Evolutionary conservation across 1,284 basidiomycete genomes (phyloP).

Genomic region (Bjerkandera adusta): DNA sequence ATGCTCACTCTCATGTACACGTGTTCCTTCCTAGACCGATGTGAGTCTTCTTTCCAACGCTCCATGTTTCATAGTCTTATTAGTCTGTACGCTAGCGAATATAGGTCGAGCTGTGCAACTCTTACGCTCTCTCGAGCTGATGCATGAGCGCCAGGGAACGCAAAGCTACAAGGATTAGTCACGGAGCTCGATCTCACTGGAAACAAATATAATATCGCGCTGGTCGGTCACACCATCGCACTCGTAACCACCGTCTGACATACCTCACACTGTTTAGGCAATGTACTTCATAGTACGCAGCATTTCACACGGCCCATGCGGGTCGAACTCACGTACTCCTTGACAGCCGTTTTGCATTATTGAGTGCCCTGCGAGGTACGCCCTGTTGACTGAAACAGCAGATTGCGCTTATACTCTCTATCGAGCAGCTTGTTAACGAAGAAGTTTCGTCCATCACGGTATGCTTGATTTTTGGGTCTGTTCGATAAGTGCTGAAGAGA

Average conservation of each 20-base stretch:
- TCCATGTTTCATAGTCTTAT: background rate
- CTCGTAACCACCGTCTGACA: background rate
- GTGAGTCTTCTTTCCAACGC: conserved; percentile 29
- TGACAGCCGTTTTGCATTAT: conserved; percentile 60
- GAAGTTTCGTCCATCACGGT: conserved; percentile 32
- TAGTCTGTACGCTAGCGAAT: conserved; percentile 15
- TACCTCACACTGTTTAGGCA: conserved; percentile 38
- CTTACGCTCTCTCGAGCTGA: background rate
- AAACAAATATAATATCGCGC: conserved; percentile 62
- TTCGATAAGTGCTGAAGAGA: background rate
- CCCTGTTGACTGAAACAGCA: background rate
- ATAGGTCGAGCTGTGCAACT: conserved; percentile 12
- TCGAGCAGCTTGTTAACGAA: conserved; percentile 29
- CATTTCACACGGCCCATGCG: conserved; percentile 5
- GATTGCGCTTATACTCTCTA: background rate
- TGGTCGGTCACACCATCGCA: conserved; percentile 37
- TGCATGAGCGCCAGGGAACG: conserved; percentile 50
- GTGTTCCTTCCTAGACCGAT: conserved; percentile 64
- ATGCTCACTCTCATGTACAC: conserved; percentile 66
- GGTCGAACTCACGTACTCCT: conserved; percentile 19
- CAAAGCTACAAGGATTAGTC: conserved; percentile 57
- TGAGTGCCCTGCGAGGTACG: conserved; percentile 61
- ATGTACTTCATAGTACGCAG: conserved; percentile 64
- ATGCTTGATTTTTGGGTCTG: background rate
- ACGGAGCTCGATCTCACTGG: conserved; percentile 53